These are phyloP conservation scores for Secale cereale DNA, from an alignment of 176 grass and related monocot genomes.

Conservation along the genomic window DNA sequence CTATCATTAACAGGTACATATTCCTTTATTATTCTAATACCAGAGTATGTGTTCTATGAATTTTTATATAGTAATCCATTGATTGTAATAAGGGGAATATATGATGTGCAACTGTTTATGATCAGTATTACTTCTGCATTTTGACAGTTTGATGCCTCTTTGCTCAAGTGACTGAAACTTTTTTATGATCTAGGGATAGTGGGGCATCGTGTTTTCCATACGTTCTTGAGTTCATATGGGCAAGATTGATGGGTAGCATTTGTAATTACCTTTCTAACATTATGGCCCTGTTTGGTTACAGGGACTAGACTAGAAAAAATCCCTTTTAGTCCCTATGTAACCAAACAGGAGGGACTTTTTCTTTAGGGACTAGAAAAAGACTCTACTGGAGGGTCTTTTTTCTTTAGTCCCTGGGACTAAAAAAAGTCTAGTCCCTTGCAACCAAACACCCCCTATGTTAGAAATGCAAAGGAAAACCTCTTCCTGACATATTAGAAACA, in stretches of 20 bases:
- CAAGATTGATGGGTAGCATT: background rate
- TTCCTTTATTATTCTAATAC: conserved; percentile 13
- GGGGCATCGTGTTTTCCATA: background rate
- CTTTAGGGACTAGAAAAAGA: too few species aligned
- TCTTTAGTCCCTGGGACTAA: too few species aligned
- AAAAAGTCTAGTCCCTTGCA: too few species aligned
- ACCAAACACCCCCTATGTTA: too few species aligned
- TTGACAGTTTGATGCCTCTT: background rate
- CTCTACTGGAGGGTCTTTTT: too few species aligned
- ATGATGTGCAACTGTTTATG: conserved; percentile 17
- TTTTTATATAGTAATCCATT: background rate
- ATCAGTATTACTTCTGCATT: background rate
- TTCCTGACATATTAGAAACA: background rate
- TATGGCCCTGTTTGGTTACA: too few species aligned
- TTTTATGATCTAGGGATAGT: background rate
- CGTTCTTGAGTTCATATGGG: background rate
- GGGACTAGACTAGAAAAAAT: too few species aligned
- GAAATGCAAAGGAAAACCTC: background rate
- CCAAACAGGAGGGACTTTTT: too few species aligned
- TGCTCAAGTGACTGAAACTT: background rate
- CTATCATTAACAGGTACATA: conserved; percentile 69
- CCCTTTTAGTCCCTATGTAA: too few species aligned
- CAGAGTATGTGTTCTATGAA: background rate
- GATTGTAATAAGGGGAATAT: background rate
- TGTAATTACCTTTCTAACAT: background rate